phyloP scores from a whole-genome alignment of 495 filamentous ascomycete species.

The Beverwykella pulmonaria region DNA sequence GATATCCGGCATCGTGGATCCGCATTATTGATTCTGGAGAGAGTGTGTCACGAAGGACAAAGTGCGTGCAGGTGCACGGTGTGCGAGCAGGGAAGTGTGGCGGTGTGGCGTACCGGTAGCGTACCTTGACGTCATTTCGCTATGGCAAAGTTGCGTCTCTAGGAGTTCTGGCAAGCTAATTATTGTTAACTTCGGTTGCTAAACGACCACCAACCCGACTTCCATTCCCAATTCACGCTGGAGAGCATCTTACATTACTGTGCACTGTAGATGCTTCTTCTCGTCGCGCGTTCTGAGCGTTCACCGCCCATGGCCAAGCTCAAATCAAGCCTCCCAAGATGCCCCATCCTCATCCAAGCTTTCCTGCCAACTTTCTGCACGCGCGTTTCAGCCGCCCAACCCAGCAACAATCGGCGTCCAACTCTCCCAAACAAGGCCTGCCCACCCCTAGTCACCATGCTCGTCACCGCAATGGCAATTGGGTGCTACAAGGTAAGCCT shows the following conservation, averaged over 20 bases:
- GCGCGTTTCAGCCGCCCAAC: constrained; percentile 6
- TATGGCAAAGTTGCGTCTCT: background rate
- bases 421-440: background rate
- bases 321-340: background rate
- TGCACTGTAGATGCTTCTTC: no score
- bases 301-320: background rate
- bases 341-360: constrained; percentile 8
- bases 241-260: no score
- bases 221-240: no score
- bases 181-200: no score
- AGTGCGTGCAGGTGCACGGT: background rate
- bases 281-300: background rate
- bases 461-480: background rate
- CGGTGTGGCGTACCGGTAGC: background rate
- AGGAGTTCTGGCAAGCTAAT: no score
- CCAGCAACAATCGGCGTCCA: constrained; percentile 9
- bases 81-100: background rate
- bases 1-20: background rate
- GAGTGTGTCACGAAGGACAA: background rate
- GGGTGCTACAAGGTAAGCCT: background rate
- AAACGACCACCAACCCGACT: no score
- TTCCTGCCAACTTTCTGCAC: constrained; percentile 13
- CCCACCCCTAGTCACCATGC: background rate
- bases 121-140: background rate
- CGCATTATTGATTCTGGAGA: background rate